Evolutionary conservation across 148 eudicot genomes (phyloP).

Genomic region (Diospyros kaki): DNA sequence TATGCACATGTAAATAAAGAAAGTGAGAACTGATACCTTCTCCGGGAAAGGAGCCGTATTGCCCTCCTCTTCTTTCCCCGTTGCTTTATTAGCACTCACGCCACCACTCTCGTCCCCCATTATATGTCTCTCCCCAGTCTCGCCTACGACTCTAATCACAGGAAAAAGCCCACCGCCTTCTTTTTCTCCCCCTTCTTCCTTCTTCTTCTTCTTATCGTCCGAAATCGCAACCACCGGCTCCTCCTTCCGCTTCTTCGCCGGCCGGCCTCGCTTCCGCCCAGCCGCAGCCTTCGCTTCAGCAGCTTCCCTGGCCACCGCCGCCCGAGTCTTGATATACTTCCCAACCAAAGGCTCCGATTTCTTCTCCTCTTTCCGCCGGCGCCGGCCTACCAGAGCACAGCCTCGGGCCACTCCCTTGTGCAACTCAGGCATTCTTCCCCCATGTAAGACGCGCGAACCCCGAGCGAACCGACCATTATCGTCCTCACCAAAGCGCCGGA

Average conservation of each 20-base stretch:
- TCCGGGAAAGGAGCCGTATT: conserved; percentile 65
- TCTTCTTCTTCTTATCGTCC: conserved; percentile 18
- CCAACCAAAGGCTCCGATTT: conserved; percentile 28
- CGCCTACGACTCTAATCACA: conserved; percentile 9
- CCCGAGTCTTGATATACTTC: conserved; percentile 45
- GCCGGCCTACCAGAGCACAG: conserved; percentile 27
- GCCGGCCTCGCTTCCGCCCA: neutral
- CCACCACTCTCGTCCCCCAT: conserved; percentile 80
- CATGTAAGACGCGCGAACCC: conserved; percentile 28
- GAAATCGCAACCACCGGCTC: conserved; percentile 25
- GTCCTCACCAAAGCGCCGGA: conserved; percentile 14
- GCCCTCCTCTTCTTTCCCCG: conserved; percentile 57
- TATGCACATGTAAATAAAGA: neutral
- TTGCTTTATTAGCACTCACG: conserved; percentile 70
- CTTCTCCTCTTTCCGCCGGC: conserved; percentile 9
- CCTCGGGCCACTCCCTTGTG: conserved; percentile 37
- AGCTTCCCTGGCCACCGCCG: conserved; percentile 41
- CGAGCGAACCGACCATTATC: conserved; percentile 15
- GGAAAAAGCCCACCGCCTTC: neutral
- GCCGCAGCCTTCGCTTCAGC: conserved; percentile 12
- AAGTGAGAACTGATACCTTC: conserved; percentile 28
- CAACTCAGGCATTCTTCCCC: conserved; percentile 57
- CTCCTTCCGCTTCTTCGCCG: conserved; percentile 12
- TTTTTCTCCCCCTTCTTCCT: conserved; percentile 8
- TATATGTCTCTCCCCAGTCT: conserved; percentile 21